These are phyloP conservation scores for Nemophila menziesii DNA, from an alignment of 257 asterid species.

Conservation along the genomic window DNA sequence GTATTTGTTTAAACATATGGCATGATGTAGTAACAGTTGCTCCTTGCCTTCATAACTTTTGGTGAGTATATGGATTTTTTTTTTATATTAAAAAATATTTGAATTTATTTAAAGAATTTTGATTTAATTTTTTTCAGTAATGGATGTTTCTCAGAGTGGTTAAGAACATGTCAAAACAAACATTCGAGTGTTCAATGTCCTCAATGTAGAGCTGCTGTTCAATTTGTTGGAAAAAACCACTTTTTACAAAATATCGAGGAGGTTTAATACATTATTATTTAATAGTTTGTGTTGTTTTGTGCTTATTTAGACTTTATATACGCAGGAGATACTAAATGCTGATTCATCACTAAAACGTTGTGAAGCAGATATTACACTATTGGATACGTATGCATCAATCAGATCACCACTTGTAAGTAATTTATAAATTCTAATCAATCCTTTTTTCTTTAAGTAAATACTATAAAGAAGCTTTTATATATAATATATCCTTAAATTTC, in stretches of 20 bases:
- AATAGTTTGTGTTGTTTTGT: not conserved
- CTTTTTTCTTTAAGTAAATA: not conserved
- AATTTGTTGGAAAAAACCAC: slow-evolving; percentile 90
- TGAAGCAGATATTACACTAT: slow-evolving; percentile 50
- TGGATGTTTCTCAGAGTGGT: slow-evolving; percentile 99
- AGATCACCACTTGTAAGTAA: slow-evolving; percentile 77
- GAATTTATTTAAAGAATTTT: slow-evolving; percentile 2
- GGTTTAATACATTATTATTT: slow-evolving; percentile 24
- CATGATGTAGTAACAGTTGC: slow-evolving; percentile 95
- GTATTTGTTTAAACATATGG: slow-evolving; percentile 83
- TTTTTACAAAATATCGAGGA: slow-evolving; percentile 83
- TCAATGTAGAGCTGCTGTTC: slow-evolving; percentile 86
- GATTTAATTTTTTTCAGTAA: slow-evolving; percentile 62
- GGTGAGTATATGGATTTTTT: slow-evolving; percentile 35
- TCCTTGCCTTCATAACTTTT: slow-evolving; percentile 96
- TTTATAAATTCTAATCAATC: not conserved
- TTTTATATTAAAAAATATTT: slow-evolving; percentile 5
- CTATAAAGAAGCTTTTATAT: no score
- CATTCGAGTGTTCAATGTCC: slow-evolving; percentile 68
- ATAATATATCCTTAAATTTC: slow-evolving; percentile 10
- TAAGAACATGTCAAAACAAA: slow-evolving; percentile 70
- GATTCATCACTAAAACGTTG: slow-evolving; percentile 69
- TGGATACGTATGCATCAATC: slow-evolving; percentile 59
- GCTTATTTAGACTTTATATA: slow-evolving; percentile 3
- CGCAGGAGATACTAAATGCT: slow-evolving; percentile 58